Percentiles rank a stretch among this genome's conserved stretches.
Conservation (phyloP, 352 stramenopile genomes). For the Phytophthora palmivora region DNA sequence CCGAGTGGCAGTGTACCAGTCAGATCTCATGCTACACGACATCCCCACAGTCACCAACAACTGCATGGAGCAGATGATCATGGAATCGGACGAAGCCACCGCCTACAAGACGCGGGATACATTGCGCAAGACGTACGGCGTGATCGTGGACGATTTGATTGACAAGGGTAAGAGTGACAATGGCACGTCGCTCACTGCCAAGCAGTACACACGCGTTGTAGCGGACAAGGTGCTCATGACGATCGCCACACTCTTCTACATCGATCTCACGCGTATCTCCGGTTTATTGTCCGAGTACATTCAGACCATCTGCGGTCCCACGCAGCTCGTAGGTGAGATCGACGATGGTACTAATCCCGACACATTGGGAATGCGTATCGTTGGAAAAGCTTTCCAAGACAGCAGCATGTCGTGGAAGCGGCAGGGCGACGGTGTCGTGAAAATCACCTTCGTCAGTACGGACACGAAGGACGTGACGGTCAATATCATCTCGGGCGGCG, state of each 20-base stretch:
- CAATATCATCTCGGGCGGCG: slow-evolving; percentile 36
- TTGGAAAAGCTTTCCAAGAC: slow-evolving; percentile 52
- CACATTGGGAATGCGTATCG: slow-evolving; percentile 45
- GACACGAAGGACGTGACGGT: slow-evolving; percentile 42
- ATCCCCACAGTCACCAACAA: slow-evolving; percentile 44
- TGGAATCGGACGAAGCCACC: slow-evolving; percentile 33
- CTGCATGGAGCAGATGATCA: slow-evolving; percentile 44
- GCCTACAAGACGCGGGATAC: slow-evolving; percentile 42
- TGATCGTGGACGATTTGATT: slow-evolving; percentile 43
- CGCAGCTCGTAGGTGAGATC: slow-evolving; percentile 43
- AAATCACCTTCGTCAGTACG: slow-evolving; percentile 48
- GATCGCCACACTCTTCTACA: slow-evolving; percentile 36
- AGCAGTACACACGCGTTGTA: slow-evolving; percentile 38
- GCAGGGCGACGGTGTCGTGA: slow-evolving; percentile 48
- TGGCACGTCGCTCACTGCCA: slow-evolving; percentile 38
- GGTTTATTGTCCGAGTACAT: slow-evolving; percentile 42
- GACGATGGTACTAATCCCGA: slow-evolving; percentile 51
- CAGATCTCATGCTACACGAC: slow-evolving; percentile 40
- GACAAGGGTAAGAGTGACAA: slow-evolving; percentile 37
- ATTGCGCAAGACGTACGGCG: slow-evolving; percentile 38
- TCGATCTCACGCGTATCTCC: slow-evolving; percentile 42
- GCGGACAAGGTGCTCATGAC: slow-evolving; percentile 38
- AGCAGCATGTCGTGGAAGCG: slow-evolving; percentile 55
- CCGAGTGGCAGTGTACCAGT: slow-evolving; percentile 33
- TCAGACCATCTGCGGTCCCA: slow-evolving; percentile 38